Conservation (phyloP, 2,329 filamentous ascomycete species). For the Myriangium duriaei region DNA sequence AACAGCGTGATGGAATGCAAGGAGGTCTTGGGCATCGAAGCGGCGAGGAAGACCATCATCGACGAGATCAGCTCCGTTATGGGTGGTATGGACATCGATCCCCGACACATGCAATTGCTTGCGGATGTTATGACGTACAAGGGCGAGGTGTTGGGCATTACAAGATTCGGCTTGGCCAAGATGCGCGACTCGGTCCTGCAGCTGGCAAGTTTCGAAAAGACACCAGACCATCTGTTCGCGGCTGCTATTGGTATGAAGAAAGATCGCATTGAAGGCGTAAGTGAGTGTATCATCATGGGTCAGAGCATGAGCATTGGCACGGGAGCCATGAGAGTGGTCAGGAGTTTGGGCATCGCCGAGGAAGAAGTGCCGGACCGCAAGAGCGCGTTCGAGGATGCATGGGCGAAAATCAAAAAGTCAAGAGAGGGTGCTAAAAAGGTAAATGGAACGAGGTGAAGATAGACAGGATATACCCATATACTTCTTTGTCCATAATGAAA, state of each 20-base stretch:
- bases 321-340: slow-evolving; percentile 79
- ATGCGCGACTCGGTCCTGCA: slow-evolving; percentile 92
- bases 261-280: slow-evolving; percentile 85
- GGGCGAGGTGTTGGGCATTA: slow-evolving; percentile 91
- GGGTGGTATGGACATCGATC: slow-evolving; percentile 90
- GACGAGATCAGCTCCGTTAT: slow-evolving; percentile 81
- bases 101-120: slow-evolving; percentile 91
- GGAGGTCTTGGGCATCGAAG: slow-evolving; percentile 87
- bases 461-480: neutral
- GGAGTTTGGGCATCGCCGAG: slow-evolving; percentile 56
- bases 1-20: slow-evolving; percentile 87
- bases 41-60: slow-evolving; percentile 78
- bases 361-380: slow-evolving; percentile 28
- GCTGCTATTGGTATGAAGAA: slow-evolving; percentile 85
- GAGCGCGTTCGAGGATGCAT: slow-evolving; percentile 12
- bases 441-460: slow-evolving; percentile 6
- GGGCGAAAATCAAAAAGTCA: neutral
- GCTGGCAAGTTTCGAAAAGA: slow-evolving; percentile 94
- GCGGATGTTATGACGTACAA: slow-evolving; percentile 99
- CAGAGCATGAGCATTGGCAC: slow-evolving; percentile 88
- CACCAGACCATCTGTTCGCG: slow-evolving; percentile 91
- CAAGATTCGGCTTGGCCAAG: slow-evolving; percentile 88
- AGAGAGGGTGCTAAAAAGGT: slow-evolving; percentile 4
- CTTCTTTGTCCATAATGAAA: too few relatives aligned
- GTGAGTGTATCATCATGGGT: slow-evolving; percentile 96